Evolutionary conservation across 495 filamentous ascomycete species (phyloP), one percentile per base, ranked within the genome.

Genomic region (Penicillium riverlandense): DNA sequence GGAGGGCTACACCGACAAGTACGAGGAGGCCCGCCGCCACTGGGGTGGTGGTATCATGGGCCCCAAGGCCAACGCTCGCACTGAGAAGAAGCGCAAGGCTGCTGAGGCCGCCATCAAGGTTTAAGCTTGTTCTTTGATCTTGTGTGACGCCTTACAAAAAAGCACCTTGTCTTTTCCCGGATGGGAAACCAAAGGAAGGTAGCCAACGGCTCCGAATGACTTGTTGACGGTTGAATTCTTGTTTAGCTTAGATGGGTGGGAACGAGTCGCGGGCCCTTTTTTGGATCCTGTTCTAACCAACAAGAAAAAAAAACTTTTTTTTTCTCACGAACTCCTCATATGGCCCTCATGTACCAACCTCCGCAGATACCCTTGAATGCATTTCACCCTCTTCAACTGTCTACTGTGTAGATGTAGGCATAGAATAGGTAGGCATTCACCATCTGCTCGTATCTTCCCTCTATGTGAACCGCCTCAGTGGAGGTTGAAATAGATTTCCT

Each of bases 11-110:
- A 71, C 83, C 51, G 91, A 92, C 69, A 95, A 95, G 82, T 85
- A 88, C 69, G 89, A 96, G 76, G 88, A 95, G 67, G 65, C 76
- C 61, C 87, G 85, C 73, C 83, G 88, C 68, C 85, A 90, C 76
- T 99, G 94, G 92, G 94, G 94, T 77, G 94, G 94, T 81, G 94
- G 94, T 74, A 96, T 97, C 76, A 96, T 97, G 91, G 94, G 94
- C 57, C 77, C 82, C 68, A 99, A 99, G 86, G 91, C 94, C 62
- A 81, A 87, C 61, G 90, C 86, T 65, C 80, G 84, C 63, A 83
- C 83, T 61, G 86, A 90, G 75, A 97, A 96, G 88, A 90, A 89
- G 79, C 80, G 88, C 76, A 96, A 96, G 83, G 88, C 89, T 57
- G 59, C 92, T 51, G 92, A 96, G 69, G 66, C 66, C 47, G 88